Conservation (phyloP, 257 asterid genomes). For the Gynochthodes officinalis region DNA sequence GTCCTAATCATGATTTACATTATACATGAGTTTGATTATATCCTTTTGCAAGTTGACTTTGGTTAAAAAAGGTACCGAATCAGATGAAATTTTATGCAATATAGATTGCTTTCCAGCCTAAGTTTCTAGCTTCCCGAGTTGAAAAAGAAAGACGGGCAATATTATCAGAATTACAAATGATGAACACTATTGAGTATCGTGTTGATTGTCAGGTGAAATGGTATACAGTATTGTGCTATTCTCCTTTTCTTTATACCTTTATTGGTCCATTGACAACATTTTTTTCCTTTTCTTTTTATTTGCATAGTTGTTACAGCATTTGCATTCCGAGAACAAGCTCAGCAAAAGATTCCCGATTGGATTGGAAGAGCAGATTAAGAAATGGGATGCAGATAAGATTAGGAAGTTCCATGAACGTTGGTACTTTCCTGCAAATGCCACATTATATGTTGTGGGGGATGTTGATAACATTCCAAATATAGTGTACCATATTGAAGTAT, state of each 20-base stretch:
- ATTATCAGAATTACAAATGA: slow-evolving; percentile 95
- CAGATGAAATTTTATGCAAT: slow-evolving; percentile 18
- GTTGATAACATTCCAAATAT: slow-evolving; percentile 73
- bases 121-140: slow-evolving; percentile 88
- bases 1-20: background rate
- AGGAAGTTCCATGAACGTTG: slow-evolving; percentile 96
- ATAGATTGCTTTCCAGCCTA: slow-evolving; percentile 95
- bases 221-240: slow-evolving; percentile 17
- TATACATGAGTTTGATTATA: background rate
- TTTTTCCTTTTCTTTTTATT: slow-evolving; percentile 20
- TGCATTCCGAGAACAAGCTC: slow-evolving; percentile 97
- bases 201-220: slow-evolving; percentile 95
- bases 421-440: slow-evolving; percentile 99
- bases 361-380: slow-evolving; percentile 95
- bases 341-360: slow-evolving; percentile 97
- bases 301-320: slow-evolving; percentile 79
- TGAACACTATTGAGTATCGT: slow-evolving; percentile 99
- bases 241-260: slow-evolving; percentile 9
- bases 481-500: slow-evolving; percentile 83
- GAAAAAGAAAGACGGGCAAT: slow-evolving; percentile 97
- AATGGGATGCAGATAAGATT: slow-evolving; percentile 98
- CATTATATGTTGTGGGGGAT: slow-evolving; percentile 96
- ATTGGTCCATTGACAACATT: background rate
- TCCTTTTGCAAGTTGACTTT: slow-evolving; percentile 1
- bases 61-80: slow-evolving; percentile 4